Conservation (phyloP, 352 stramenopile genomes). For the Pythium grandisporangium region DNA sequence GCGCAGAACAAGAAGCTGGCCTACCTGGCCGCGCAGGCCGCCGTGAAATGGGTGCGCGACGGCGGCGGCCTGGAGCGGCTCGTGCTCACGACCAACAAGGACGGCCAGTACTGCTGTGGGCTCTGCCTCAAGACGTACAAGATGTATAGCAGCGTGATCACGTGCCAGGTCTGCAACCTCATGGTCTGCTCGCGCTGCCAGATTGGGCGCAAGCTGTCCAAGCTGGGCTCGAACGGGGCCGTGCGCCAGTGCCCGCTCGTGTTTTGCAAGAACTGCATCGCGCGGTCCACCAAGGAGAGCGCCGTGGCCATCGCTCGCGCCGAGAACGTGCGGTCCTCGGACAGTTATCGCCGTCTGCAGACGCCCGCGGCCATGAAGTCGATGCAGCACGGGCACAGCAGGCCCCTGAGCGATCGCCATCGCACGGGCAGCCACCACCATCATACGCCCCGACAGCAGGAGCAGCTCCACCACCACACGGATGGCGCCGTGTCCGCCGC, state of each 20-base stretch:
- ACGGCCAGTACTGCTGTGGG: slow-evolving; percentile 12
- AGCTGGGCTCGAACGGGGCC: slow-evolving; percentile 1
- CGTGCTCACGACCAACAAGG: slow-evolving; percentile 7
- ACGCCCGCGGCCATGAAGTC: too few species aligned
- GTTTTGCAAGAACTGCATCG: slow-evolving; percentile 14
- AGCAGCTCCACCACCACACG: too few species aligned
- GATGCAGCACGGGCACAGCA: too few species aligned
- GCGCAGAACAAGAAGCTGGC: slow-evolving; percentile 67
- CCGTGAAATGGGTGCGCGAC: slow-evolving; percentile 2
- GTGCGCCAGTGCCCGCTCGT: slow-evolving; percentile 7
- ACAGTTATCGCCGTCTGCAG: too few species aligned
- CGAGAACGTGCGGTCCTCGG: too few species aligned
- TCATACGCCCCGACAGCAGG: too few species aligned
- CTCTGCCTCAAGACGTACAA: slow-evolving; percentile 13
- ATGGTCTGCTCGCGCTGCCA: slow-evolving; percentile 16
- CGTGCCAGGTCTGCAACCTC: slow-evolving; percentile 15
- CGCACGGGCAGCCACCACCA: too few species aligned
- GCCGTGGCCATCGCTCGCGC: slow-evolving; percentile 5
- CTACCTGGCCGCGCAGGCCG: slow-evolving; percentile 13
- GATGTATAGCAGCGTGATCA: slow-evolving; percentile 13
- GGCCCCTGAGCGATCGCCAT: too few species aligned
- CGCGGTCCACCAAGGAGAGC: slow-evolving; percentile 5
- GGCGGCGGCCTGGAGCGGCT: slow-evolving; percentile 3
- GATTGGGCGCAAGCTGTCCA: slow-evolving; percentile 5
- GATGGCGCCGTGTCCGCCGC: too few species aligned